phyloP scores from a whole-genome alignment of 2,329 filamentous ascomycete genomes.

The Paecilomyces fulvus region DNA sequence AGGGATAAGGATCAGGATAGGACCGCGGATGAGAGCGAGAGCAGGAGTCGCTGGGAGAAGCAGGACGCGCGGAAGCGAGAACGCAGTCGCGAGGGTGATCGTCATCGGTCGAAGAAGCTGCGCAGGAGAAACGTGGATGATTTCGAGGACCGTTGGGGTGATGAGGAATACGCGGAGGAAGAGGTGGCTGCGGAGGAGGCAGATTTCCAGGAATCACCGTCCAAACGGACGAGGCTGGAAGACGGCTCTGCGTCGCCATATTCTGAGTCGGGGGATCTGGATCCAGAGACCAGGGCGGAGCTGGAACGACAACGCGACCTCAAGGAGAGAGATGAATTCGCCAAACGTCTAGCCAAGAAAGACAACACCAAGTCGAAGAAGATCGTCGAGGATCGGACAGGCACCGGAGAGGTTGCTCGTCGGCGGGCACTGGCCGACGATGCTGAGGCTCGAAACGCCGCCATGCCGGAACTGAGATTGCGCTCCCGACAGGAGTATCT shows the following conservation, averaged over 20 bases:
- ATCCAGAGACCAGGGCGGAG: conserved; percentile 53
- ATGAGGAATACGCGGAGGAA: conserved; percentile 52
- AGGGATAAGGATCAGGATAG: conserved; percentile 15
- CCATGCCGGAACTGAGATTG: conserved; percentile 72
- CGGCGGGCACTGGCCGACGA: conserved; percentile 59
- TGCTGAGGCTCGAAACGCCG: conserved; percentile 56
- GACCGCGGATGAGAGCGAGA: conserved; percentile 6
- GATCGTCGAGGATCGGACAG: conserved; percentile 52
- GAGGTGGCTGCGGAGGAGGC: conserved; percentile 39
- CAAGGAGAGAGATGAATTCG: conserved; percentile 69
- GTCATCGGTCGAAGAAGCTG: conserved; percentile 43
- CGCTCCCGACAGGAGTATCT: conserved; percentile 87
- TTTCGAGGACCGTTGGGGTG: conserved; percentile 73
- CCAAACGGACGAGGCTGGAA: conserved; percentile 63
- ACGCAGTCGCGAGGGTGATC: conserved; percentile 30
- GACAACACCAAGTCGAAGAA: conserved; percentile 65
- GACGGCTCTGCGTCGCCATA: conserved; percentile 36
- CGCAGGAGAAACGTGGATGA: conserved; percentile 45
- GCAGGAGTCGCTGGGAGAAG: conserved; percentile 18
- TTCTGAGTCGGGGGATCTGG: conserved; percentile 42
- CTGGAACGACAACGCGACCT: conserved; percentile 56
- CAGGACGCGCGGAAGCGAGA: conserved; percentile 33
- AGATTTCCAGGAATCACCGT: conserved; percentile 60
- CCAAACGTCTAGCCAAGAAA: conserved; percentile 64
- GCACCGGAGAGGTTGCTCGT: conserved; percentile 51